phyloP scores from a whole-genome alignment of 805 yeast genomes.

The Cyberlindnera euphorbiiphila region DNA sequence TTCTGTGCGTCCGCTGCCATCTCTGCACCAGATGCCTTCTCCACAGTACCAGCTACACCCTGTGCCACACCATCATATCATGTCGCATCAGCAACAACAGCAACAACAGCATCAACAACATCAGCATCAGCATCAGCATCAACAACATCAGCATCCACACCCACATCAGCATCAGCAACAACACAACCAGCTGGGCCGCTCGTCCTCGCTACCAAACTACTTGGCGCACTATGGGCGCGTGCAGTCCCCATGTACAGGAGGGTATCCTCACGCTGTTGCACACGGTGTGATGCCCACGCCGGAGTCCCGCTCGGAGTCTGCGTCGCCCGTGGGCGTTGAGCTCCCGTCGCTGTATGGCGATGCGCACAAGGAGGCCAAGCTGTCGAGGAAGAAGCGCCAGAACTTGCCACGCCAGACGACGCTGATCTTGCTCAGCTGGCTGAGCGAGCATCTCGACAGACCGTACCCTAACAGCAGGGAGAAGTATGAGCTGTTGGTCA shows the following conservation, averaged over 20 bases:
- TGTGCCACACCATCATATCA: too few relatives aligned
- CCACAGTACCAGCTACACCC: constrained; percentile 7
- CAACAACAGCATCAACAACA: constrained; percentile 2
- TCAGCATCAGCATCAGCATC: not conserved
- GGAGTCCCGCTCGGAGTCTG: constrained; percentile 15
- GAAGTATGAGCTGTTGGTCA: constrained; percentile 60
- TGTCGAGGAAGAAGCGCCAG: constrained; percentile 47
- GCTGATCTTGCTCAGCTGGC: constrained; percentile 65
- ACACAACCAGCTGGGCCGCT: constrained; percentile 7
- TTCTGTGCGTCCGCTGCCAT: constrained; percentile 4
- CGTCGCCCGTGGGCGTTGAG: constrained; percentile 8
- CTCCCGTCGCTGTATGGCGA: constrained; percentile 2
- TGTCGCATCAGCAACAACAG: not conserved
- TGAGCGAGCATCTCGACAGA: constrained; percentile 65
- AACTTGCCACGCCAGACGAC: constrained; percentile 80
- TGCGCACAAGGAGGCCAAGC: constrained; percentile 8
- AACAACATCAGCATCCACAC: not conserved
- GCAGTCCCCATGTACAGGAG: constrained; percentile 8
- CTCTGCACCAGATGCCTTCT: constrained; percentile 4
- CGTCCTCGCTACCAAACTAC: constrained; percentile 11
- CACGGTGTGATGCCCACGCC: constrained; percentile 13
- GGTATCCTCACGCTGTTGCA: too few relatives aligned
- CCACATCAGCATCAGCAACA: not conserved
- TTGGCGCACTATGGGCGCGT: constrained; percentile 10
- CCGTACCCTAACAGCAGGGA: constrained; percentile 84